Base-by-base conservation (phyloP, 768 basidiomycete species). In the Sarcodon sp. region DNA sequence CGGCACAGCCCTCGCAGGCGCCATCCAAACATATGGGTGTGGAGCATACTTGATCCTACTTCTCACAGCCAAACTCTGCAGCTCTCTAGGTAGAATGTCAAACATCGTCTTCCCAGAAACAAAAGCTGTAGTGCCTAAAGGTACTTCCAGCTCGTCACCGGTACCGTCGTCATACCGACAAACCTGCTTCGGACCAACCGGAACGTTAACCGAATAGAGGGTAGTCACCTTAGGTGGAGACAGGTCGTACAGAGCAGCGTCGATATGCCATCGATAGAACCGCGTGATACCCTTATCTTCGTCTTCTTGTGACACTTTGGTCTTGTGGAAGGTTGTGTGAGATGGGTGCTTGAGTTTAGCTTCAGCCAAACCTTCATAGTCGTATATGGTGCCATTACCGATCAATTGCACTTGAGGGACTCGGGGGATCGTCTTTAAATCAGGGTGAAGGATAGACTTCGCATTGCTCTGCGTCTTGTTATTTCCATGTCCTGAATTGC, bases 251-350 rank as follows among this genome's bases (percentile, higher is more conserved):
- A 89, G 64, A 1, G 87, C 87, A 1, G 91, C 89, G 55, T 92
- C 90, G 62, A 92, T 91, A 62, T 93, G 87, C 88, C 89, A 91
- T 44, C 89, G 71, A 63, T 89, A 91, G 72, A 85, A 92, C 35
- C 89, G 75, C n/a, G 89, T 92, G 41, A 72, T 63, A n/a, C 87
- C 88, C 46, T 74, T 71, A 7, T 65, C 77, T 55, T 85, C 83
- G 51, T 92, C 89, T 57, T 84, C 84, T 3, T 70, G 66, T 8
- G 80, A 78, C 34, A 93, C 72, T 16, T 63, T 64, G 33, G 82
- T 83, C 66, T 87, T 89, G 70, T 94, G 91, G 66, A 93, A 94
- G 3, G 81, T 84, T 43, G 73, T 79, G 64, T 93, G 89, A 45
- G 76, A 79, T 2, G 88, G 89, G 60, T 94, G 90, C 64, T 85